These are phyloP conservation scores for Helenozyma rhizophorensis DNA, from an alignment of 805 yeast species.

Conservation along the genomic window DNA sequence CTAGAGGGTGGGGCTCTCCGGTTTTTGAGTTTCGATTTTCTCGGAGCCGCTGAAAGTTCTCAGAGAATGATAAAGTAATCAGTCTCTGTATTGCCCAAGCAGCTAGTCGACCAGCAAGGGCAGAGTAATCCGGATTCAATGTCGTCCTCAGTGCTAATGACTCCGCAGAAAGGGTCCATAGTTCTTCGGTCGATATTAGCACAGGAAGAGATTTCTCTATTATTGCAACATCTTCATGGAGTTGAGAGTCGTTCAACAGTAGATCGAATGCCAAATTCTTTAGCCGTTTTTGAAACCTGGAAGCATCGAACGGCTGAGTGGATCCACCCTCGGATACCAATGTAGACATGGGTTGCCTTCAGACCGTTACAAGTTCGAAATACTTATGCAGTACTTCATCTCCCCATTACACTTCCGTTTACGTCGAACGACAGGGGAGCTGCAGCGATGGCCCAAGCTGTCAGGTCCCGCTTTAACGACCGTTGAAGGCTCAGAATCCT, in stretches of 20 bases:
- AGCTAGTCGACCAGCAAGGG: constrained; percentile 35
- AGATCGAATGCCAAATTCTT: neutral
- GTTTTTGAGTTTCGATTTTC: constrained; percentile 9
- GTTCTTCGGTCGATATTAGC: constrained; percentile 14
- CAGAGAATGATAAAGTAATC: constrained; percentile 20
- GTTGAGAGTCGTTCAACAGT: no score
- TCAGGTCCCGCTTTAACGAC: no score
- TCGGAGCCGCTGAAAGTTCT: constrained; percentile 18
- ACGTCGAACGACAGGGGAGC: no score
- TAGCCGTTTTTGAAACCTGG: neutral
- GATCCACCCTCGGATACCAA: no score
- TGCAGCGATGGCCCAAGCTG: no score
- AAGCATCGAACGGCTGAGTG: neutral
- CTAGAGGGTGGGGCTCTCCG: constrained; percentile 45
- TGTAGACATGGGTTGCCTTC: no score
- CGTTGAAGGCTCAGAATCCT: no score
- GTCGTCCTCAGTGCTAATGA: constrained; percentile 29
- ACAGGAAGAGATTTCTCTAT: constrained; percentile 7
- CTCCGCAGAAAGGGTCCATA: constrained; percentile 29
- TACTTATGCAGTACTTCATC: no score
- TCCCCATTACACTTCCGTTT: no score
- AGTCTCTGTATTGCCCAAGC: constrained; percentile 24
- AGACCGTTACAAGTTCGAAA: no score
- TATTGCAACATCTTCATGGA: no score
- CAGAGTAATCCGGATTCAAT: constrained; percentile 32